phyloP scores from a whole-genome alignment of 2,329 filamentous ascomycete species.

The Trichoderma lentiforme region DNA sequence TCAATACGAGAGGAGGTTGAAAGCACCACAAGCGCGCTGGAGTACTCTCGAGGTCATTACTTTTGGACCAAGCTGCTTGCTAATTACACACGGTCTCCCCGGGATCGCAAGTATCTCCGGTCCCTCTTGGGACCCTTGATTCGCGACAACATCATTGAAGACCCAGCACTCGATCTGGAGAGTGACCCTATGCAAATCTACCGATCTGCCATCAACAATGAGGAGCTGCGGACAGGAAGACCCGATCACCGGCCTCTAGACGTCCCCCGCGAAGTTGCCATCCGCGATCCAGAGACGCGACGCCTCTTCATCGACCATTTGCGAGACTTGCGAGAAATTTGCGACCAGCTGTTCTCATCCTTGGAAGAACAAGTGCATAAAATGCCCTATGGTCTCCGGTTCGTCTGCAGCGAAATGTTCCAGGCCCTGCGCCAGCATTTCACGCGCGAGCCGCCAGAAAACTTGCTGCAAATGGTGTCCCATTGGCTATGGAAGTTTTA shows the following conservation, averaged over 20 bases:
- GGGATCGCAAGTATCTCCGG: constrained; percentile 87
- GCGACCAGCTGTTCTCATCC: constrained; percentile 80
- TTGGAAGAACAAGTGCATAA: constrained; percentile 80
- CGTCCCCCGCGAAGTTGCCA: constrained; percentile 88
- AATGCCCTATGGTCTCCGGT: constrained; percentile 91
- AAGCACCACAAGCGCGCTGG: constrained; percentile 67
- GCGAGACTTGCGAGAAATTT: constrained; percentile 89
- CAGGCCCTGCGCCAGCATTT: constrained; percentile 75
- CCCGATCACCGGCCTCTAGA: constrained; percentile 78
- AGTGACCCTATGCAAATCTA: constrained; percentile 98
- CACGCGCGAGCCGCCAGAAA: constrained; percentile 71
- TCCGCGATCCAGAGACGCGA: constrained; percentile 89
- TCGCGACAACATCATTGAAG: constrained; percentile 88
- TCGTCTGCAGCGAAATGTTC: constrained; percentile 81
- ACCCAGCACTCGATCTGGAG: constrained; percentile 85
- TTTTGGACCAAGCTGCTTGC: constrained; percentile 87
- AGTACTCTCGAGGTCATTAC: constrained; percentile 84
- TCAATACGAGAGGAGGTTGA: constrained; percentile 86
- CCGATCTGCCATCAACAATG: constrained; percentile 90
- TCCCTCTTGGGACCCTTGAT: constrained; percentile 82
- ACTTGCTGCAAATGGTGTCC: constrained; percentile 77
- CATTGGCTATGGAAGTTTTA: constrained; percentile 96
- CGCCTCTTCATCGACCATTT: constrained; percentile 92
- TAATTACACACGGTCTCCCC: constrained; percentile 86
- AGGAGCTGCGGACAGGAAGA: constrained; percentile 87